Evolutionary conservation across 148 eudicot species (phyloP).

Genomic region (Arctostaphylos glauca): DNA sequence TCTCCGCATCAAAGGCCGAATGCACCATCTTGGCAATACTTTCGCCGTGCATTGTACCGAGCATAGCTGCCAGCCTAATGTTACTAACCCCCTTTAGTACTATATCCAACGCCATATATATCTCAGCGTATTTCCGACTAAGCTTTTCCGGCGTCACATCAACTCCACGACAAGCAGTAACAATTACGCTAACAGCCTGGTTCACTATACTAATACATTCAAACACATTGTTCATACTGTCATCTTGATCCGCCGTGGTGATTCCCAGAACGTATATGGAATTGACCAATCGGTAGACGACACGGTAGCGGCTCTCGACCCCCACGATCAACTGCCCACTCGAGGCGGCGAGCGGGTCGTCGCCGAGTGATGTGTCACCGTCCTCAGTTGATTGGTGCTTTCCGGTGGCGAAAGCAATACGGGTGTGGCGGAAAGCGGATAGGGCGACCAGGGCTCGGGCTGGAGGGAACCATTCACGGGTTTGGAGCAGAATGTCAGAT

Average conservation of each 20-base stretch:
- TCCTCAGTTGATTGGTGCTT: constrained; percentile 39
- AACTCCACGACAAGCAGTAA: constrained; percentile 78
- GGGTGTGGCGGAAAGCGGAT: constrained; percentile 74
- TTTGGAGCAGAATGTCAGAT: constrained; percentile 81
- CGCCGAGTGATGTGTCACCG: constrained; percentile 70
- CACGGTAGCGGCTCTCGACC: constrained; percentile 68
- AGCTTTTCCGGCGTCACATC: constrained; percentile 83
- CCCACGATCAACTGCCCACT: constrained; percentile 91
- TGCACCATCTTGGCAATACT: constrained; percentile 93
- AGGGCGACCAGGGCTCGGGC: constrained; percentile 88
- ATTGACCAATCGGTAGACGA: constrained; percentile 84
- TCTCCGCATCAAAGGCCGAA: constrained; percentile 73
- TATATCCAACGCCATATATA: constrained; percentile 93
- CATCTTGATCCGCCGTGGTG: constrained; percentile 62
- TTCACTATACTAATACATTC: constrained; percentile 88
- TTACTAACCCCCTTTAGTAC: constrained; percentile 85
- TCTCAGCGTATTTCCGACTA: constrained; percentile 77
- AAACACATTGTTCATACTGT: constrained; percentile 56
- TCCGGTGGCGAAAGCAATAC: constrained; percentile 61
- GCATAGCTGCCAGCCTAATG: constrained; percentile 86
- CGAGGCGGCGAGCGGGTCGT: constrained; percentile 87
- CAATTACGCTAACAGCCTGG: constrained; percentile 76
- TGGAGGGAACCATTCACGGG: constrained; percentile 98
- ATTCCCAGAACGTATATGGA: constrained; percentile 82
- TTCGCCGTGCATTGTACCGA: constrained; percentile 79